Conservation (phyloP, 768 basidiomycete genomes). For the Filobasidium wieringae region DNA sequence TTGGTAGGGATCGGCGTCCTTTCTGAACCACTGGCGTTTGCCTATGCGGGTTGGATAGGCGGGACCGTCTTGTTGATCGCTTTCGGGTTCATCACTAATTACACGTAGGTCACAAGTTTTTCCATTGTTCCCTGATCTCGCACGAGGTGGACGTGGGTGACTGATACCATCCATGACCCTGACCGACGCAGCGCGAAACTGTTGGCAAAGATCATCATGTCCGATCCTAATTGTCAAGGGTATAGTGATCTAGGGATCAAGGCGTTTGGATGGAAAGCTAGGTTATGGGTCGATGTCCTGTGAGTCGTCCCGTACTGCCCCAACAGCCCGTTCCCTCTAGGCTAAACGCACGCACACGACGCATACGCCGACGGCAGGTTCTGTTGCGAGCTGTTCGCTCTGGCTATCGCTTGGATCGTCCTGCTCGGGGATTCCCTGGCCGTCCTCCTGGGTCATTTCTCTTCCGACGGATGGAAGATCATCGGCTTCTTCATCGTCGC, state of each 20-base stretch:
- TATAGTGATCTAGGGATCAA: slow-evolving; percentile 83
- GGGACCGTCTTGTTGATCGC: slow-evolving; percentile 63
- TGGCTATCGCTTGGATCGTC: slow-evolving; percentile 77
- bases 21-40: slow-evolving; percentile 79
- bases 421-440: slow-evolving; percentile 78
- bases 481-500: slow-evolving; percentile 59
- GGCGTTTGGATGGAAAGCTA: slow-evolving; percentile 68
- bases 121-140: not conserved
- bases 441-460: slow-evolving; percentile 55
- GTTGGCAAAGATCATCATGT: slow-evolving; percentile 60
- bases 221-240: slow-evolving; percentile 59
- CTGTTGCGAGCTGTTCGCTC: slow-evolving; percentile 73
- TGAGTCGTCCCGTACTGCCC: slow-evolving; percentile 20
- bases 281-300: slow-evolving; percentile 39
- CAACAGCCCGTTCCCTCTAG: not conserved
- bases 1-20: slow-evolving; percentile 79
- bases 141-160: no score
- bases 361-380: slow-evolving; percentile 48
- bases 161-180: not conserved
- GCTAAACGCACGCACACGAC: slow-evolving; percentile 35
- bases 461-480: slow-evolving; percentile 62
- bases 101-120: slow-evolving; percentile 65
- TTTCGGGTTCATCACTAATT: slow-evolving; percentile 71
- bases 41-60: slow-evolving; percentile 76
- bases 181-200: slow-evolving; percentile 61